Evolutionary conservation across 2,329 filamentous ascomycete genomes (phyloP).

Genomic region (Penicillium hordei): DNA sequence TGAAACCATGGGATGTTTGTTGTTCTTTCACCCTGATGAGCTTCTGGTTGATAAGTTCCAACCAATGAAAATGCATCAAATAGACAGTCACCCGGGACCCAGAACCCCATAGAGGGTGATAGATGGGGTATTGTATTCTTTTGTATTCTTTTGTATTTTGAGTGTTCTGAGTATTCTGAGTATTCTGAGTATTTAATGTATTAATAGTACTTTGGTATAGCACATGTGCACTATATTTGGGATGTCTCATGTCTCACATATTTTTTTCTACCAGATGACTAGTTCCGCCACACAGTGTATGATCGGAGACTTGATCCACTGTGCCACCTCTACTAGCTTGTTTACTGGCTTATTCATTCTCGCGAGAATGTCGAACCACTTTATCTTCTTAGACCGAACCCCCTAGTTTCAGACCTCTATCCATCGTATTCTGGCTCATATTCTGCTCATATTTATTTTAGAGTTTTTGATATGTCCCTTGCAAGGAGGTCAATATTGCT

Average conservation of each 20-base stretch:
- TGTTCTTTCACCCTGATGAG: constrained; percentile 10
- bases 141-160: no score
- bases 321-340: background rate
- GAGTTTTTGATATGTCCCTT: constrained; percentile 2
- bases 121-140: background rate
- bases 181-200: background rate
- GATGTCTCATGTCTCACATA: constrained; percentile 9
- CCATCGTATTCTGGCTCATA: background rate
- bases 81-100: background rate
- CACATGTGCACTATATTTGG: constrained; percentile 9
- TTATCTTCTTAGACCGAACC: background rate
- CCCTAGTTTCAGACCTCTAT: constrained; percentile 8
- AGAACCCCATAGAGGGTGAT: constrained; percentile 1
- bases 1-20: constrained; percentile 3
- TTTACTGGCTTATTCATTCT: background rate
- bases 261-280: constrained; percentile 5
- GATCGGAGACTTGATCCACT: constrained; percentile 5
- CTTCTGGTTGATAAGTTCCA: background rate
- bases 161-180: no score
- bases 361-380: constrained; percentile 4
- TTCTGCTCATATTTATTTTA: background rate
- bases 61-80: constrained; percentile 2
- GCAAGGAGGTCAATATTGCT: constrained; percentile 4
- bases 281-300: constrained; percentile 6
- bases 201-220: background rate